Percentiles rank a stretch among this genome's conserved stretches.
These are phyloP conservation scores for Ilex paraguariensis DNA, from an alignment of 305 asterid species.

Conservation along the genomic window DNA sequence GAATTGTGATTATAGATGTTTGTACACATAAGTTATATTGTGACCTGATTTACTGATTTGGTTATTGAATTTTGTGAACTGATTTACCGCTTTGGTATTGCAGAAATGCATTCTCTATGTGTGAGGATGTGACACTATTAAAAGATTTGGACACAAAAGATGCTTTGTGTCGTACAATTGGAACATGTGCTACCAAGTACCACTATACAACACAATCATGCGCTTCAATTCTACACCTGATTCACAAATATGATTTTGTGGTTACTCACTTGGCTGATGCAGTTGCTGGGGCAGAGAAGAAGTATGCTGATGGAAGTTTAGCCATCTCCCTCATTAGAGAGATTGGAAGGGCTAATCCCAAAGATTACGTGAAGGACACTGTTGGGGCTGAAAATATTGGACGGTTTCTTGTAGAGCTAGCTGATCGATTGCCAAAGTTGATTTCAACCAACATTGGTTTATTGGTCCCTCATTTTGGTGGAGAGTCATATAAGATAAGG, in stretches of 20 bases:
- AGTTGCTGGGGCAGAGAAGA: conserved; percentile 79
- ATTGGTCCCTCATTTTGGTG: conserved; percentile 92
- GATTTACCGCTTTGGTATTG: conserved; percentile 24
- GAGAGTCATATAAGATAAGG: conserved; percentile 94
- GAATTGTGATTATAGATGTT: neutral
- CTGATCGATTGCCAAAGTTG: conserved; percentile 79
- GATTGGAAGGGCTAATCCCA: conserved; percentile 79
- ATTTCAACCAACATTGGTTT: conserved; percentile 77
- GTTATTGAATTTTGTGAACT: conserved; percentile 17
- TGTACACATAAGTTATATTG: conserved; percentile 4
- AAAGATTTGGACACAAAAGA: conserved; percentile 77
- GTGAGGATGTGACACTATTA: conserved; percentile 64
- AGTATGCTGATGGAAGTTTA: conserved; percentile 74
- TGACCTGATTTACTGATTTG: conserved; percentile 21
- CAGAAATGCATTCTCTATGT: conserved; percentile 70
- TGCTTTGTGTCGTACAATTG: conserved; percentile 77
- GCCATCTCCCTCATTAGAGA: conserved; percentile 82
- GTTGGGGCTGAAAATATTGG: conserved; percentile 94
- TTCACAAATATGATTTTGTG: conserved; percentile 82
- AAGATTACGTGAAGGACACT: conserved; percentile 81
- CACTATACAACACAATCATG: conserved; percentile 74
- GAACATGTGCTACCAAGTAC: conserved; percentile 85
- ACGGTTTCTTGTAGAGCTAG: conserved; percentile 81
- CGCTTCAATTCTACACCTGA: conserved; percentile 82
- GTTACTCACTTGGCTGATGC: conserved; percentile 80